Evolutionary conservation across 768 basidiomycete genomes (phyloP).

Genomic region (Mycena polygramma): DNA sequence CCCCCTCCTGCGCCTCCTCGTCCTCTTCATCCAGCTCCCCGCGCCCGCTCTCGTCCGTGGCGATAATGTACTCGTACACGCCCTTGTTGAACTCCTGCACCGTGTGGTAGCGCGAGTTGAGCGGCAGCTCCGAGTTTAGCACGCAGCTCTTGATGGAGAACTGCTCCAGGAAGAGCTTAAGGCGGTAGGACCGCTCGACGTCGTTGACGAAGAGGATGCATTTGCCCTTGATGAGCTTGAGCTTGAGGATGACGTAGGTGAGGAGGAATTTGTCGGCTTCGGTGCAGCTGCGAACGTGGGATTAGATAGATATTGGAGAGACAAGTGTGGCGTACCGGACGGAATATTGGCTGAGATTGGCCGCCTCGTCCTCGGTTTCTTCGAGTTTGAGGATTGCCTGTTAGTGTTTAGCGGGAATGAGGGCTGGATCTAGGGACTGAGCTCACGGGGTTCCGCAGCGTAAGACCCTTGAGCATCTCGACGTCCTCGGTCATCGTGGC

Average conservation of each 20-base stretch:
- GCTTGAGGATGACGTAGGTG: slow-evolving; percentile 95
- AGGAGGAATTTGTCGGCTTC: slow-evolving; percentile 98
- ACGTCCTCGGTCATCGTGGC: slow-evolving; percentile 99
- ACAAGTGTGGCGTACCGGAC: slow-evolving; percentile 65
- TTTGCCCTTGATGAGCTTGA: slow-evolving; percentile 96
- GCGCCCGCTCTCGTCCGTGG: slow-evolving; percentile 88
- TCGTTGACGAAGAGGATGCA: slow-evolving; percentile 76
- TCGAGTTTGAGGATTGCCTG: slow-evolving; percentile 90
- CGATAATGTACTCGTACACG: slow-evolving; percentile 98
- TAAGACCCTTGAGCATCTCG: slow-evolving; percentile 88
- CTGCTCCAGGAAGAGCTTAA: slow-evolving; percentile 98
- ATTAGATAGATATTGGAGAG: too few species aligned
- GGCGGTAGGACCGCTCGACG: slow-evolving; percentile 88
- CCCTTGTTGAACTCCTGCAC: too few species aligned
- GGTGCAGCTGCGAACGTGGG: slow-evolving; percentile 60
- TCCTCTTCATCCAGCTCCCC: slow-evolving; percentile 51
- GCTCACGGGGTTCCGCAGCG: slow-evolving; percentile 92
- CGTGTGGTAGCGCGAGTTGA: slow-evolving; percentile 93
- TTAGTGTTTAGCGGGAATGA: slow-evolving; percentile 12
- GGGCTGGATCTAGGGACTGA: slow-evolving; percentile 44
- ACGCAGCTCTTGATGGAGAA: slow-evolving; percentile 98
- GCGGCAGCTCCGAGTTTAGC: slow-evolving; percentile 93
- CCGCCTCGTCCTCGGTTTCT: slow-evolving; percentile 86
- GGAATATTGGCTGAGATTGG: slow-evolving; percentile 87
- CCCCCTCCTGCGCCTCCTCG: slow-evolving; percentile 62